Evolutionary conservation across 495 filamentous ascomycete genomes (phyloP).

Genomic region (Annulohypoxylon moriforme): DNA sequence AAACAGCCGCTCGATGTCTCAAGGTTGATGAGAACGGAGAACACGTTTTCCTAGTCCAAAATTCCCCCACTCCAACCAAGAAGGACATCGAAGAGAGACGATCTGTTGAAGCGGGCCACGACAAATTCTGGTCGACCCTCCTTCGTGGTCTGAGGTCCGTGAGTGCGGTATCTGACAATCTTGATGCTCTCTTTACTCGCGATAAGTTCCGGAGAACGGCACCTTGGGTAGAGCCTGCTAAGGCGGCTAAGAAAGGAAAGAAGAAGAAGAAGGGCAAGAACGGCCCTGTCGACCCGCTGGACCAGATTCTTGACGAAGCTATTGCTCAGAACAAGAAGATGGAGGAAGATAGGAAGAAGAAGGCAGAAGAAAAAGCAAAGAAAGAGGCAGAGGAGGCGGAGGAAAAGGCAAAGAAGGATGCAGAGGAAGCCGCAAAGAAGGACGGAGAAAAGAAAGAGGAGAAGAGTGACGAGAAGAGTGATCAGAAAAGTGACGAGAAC

Average conservation of each 20-base stretch:
- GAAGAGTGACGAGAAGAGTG: no score
- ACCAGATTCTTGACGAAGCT: neutral
- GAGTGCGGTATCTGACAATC: neutral
- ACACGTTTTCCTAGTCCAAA: neutral
- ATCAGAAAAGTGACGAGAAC: no score
- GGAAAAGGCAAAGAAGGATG: no score
- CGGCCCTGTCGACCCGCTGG: neutral
- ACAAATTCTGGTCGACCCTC: constrained; percentile 12
- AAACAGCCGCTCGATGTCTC: neutral
- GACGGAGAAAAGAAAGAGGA: neutral
- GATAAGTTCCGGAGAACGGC: neutral
- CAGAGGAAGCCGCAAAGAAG: no score
- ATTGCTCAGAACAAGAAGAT: constrained; percentile 2
- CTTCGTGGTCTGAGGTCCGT: neutral
- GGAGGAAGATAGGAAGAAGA: neutral
- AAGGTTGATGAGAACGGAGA: neutral
- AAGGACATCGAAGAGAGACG: neutral
- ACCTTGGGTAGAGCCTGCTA: constrained; percentile 6
- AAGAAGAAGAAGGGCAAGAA: neutral
- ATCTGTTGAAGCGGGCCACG: neutral
- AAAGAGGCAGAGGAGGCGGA: neutral
- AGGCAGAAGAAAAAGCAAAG: neutral
- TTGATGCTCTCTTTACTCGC: neutral
- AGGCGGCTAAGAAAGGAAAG: neutral
- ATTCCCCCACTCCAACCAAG: neutral